These are phyloP conservation scores for Malus hybrid DNA, from an alignment of 331 rosid genomes.

Conservation along the genomic window DNA sequence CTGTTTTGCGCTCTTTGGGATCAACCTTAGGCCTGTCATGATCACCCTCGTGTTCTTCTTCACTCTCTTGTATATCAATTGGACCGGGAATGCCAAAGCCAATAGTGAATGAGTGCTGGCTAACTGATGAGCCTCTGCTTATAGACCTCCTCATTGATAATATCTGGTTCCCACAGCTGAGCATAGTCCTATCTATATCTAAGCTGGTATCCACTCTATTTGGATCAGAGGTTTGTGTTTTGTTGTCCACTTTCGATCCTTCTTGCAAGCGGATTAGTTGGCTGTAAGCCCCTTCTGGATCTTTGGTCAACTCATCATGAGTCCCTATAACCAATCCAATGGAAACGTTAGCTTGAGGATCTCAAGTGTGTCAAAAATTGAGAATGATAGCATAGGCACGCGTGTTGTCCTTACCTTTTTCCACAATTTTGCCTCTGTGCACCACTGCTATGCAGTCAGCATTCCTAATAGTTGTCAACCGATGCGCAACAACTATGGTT, in stretches of 20 bases:
- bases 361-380: neutral
- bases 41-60: neutral
- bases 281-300: conserved; percentile 45
- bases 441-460: conserved; percentile 60
- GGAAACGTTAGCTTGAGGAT: neutral
- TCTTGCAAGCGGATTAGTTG: conserved; percentile 47
- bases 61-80: neutral
- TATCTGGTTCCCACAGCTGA: conserved; percentile 8
- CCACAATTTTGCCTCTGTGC: conserved; percentile 57
- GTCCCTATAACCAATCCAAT: conserved; percentile 26
- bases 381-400: neutral
- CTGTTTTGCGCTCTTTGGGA: conserved; percentile 7
- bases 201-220: conserved; percentile 10
- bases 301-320: conserved; percentile 32
- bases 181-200: neutral
- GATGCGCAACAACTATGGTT: conserved; percentile 65
- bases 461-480: conserved; percentile 58
- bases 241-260: conserved; percentile 30
- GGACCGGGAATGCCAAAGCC: conserved; percentile 23
- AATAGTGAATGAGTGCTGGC: conserved; percentile 19
- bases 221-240: neutral
- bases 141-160: conserved; percentile 17
- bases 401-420: conserved; percentile 27
- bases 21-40: neutral
- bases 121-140: conserved; percentile 33